Evolutionary conservation across 2,329 filamentous ascomycete species (phyloP).

Genomic region (Teratosphaeria nubilosa): DNA sequence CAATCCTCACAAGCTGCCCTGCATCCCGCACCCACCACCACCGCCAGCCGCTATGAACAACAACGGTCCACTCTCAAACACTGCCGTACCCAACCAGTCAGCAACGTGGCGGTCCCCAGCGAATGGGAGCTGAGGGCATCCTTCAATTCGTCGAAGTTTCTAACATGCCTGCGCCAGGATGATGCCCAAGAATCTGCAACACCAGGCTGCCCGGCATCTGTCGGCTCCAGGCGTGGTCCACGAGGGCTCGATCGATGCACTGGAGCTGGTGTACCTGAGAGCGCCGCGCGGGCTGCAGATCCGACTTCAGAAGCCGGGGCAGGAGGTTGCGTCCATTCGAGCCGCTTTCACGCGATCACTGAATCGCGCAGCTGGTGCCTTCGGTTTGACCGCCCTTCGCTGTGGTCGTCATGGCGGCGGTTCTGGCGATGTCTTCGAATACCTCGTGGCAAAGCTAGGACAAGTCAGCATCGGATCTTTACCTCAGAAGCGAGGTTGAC

Average conservation of each 20-base stretch:
- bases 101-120: neutral
- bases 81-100: neutral
- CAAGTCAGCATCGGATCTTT: neutral
- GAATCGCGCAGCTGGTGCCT: slow-evolving; percentile 13
- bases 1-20: too few species aligned
- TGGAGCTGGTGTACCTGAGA: too few species aligned
- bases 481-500: neutral
- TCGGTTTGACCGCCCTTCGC: slow-evolving; percentile 35
- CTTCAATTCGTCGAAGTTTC: neutral
- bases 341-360: slow-evolving; percentile 6
- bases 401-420: slow-evolving; percentile 49
- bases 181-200: neutral
- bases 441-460: slow-evolving; percentile 47
- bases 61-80: neutral
- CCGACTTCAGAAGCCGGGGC: too few species aligned
- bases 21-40: neutral
- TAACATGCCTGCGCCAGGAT: neutral
- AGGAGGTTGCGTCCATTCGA: neutral
- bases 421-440: slow-evolving; percentile 50
- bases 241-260: too few species aligned
- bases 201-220: too few species aligned
- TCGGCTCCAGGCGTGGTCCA: too few species aligned
- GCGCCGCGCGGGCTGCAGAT: too few species aligned
- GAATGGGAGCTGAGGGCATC: too few species aligned
- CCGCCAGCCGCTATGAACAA: too few species aligned